phyloP scores from a whole-genome alignment of 257 asterid genomes.

The Salvia miltiorrhiza region DNA sequence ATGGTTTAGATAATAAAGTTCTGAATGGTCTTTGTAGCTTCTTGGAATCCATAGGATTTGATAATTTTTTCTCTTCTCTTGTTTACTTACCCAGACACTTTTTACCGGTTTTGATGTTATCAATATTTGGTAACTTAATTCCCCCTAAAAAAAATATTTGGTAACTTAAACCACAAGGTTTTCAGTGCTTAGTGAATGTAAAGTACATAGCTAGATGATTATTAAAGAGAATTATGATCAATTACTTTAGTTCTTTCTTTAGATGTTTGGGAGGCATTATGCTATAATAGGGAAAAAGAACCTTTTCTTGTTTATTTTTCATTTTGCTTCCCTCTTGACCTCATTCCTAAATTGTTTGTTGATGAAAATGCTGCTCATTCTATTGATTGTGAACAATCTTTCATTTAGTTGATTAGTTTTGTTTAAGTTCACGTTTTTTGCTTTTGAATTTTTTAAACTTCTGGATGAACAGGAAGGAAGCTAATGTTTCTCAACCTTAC shows the following conservation, averaged over 20 bases:
- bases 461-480: conserved; percentile 61
- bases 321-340: not conserved
- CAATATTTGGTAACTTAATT: conserved; percentile 4
- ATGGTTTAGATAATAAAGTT: not conserved
- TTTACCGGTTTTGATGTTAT: not conserved
- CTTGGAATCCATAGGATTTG: conserved; percentile 4
- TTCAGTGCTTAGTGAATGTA: not conserved
- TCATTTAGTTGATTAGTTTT: not conserved
- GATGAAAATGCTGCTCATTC: not conserved
- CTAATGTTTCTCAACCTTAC: conserved; percentile 45
- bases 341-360: not conserved
- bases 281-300: not conserved
- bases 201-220: not conserved
- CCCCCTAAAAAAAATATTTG: too few relatives aligned
- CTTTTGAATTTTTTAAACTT: not conserved
- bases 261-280: not conserved
- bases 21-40: not conserved
- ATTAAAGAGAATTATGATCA: not conserved
- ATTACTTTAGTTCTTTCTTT: not conserved
- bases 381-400: not conserved
- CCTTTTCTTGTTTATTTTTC: too few relatives aligned
- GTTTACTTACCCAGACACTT: too few relatives aligned
- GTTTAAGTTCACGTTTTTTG: not conserved
- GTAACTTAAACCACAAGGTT: not conserved
- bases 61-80: too few relatives aligned